These are phyloP conservation scores for Physocladia obscura DNA, from an alignment of 192 early-diverging fungal species.

Conservation along the genomic window DNA sequence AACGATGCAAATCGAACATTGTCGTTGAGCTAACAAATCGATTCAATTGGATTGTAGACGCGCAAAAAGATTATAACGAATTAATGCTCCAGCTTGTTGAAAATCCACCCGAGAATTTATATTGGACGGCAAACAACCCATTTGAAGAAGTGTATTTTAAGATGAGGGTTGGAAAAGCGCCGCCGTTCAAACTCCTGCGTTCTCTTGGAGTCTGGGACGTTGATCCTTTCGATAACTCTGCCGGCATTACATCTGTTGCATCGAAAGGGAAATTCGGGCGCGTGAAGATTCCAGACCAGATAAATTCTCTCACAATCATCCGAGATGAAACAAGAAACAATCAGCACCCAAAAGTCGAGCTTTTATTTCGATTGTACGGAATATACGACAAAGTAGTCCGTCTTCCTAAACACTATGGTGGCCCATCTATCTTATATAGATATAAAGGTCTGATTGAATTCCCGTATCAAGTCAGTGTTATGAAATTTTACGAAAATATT, in stretches of 20 bases:
- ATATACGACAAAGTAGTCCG: background rate
- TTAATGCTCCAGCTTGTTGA: background rate
- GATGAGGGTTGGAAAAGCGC: background rate
- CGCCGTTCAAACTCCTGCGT: background rate
- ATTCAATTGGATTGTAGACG: conserved; percentile 15
- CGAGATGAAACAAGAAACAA: background rate
- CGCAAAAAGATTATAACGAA: background rate
- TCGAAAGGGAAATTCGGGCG: background rate
- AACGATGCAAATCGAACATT: conserved; percentile 11
- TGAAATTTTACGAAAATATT: conserved; percentile 31
- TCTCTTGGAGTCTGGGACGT: conserved; percentile 16
- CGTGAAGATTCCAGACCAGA: background rate
- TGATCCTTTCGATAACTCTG: background rate
- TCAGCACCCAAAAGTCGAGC: background rate
- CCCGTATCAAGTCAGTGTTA: conserved; percentile 13
- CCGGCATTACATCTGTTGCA: background rate
- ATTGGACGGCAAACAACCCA: conserved; percentile 19
- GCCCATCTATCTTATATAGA: background rate
- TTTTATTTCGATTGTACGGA: background rate
- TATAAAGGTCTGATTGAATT: conserved; percentile 8
- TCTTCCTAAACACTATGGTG: conserved; percentile 13
- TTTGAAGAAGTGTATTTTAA: conserved; percentile 11
- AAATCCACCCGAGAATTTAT: background rate
- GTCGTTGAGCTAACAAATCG: conserved; percentile 24
- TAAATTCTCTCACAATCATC: background rate